phyloP scores from a whole-genome alignment of 805 yeast genomes.

The Wickerhamiella occidentalis region DNA sequence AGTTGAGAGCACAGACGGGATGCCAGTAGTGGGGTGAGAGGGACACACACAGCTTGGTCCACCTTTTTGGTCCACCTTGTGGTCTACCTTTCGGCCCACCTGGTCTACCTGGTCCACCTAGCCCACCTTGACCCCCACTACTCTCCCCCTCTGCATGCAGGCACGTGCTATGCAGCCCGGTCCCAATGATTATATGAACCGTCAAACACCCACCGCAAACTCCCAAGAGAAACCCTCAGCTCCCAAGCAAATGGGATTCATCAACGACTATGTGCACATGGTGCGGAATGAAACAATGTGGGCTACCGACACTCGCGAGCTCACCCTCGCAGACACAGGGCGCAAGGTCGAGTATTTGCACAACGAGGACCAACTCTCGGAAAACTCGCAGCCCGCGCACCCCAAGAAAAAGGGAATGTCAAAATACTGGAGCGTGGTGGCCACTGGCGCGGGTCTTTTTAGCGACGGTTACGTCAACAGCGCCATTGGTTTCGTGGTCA shows the following conservation, averaged over 20 bases:
- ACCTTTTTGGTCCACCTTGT: no score
- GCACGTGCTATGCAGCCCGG: no score
- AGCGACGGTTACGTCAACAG: constrained; percentile 90
- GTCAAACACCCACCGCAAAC: neutral
- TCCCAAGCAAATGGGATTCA: neutral
- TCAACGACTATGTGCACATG: constrained; percentile 1
- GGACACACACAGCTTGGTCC: no score
- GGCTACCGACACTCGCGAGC: constrained; percentile 6
- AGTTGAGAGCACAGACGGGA: no score
- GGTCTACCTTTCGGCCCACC: no score
- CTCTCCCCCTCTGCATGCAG: no score
- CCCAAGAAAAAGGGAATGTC: constrained; percentile 11
- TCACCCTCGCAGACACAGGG: constrained; percentile 4
- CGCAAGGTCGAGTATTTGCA: neutral
- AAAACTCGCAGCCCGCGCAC: neutral
- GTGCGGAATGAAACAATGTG: constrained; percentile 7
- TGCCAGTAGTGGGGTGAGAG: no score
- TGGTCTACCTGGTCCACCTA: no score
- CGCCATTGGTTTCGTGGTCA: constrained; percentile 63
- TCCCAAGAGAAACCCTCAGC: neutral
- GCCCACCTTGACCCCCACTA: no score
- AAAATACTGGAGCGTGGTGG: constrained; percentile 55
- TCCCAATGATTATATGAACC: neutral
- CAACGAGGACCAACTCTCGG: neutral
- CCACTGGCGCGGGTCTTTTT: constrained; percentile 86